phyloP scores from a whole-genome alignment of 2,329 filamentous ascomycete genomes.

The Geosmithia flava region DNA sequence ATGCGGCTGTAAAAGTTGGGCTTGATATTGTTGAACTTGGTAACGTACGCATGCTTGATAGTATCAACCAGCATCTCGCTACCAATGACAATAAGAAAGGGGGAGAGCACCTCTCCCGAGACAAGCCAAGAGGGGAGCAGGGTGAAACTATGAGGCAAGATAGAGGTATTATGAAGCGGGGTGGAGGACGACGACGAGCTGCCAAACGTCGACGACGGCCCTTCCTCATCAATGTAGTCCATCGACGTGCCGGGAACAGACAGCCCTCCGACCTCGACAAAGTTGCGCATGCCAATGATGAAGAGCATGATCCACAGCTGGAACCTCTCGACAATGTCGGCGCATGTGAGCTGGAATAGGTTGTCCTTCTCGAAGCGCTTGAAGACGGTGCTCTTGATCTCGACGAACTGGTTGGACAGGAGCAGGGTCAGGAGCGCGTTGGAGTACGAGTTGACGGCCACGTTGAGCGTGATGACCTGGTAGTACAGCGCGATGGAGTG shows the following conservation, averaged over 20 bases:
- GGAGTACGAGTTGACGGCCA: slow-evolving; percentile 96
- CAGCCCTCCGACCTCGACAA: slow-evolving; percentile 86
- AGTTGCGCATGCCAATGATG: slow-evolving; percentile 91
- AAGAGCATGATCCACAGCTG: slow-evolving; percentile 96
- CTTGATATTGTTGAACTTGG: slow-evolving; percentile 96
- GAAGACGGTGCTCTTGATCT: slow-evolving; percentile 97
- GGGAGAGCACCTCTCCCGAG: slow-evolving; percentile 78
- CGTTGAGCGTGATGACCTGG: slow-evolving; percentile 94
- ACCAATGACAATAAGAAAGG: slow-evolving; percentile 85
- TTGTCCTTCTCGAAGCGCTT: slow-evolving; percentile 99
- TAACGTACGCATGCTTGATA: slow-evolving; percentile 95
- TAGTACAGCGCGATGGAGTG: slow-evolving; percentile 89
- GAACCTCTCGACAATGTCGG: slow-evolving; percentile 92
- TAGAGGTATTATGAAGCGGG: slow-evolving; percentile 56
- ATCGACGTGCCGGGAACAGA: slow-evolving; percentile 45
- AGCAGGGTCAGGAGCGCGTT: slow-evolving; percentile 87
- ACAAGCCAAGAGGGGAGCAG: slow-evolving; percentile 67
- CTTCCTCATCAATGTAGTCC: slow-evolving; percentile 28
- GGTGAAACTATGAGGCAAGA: slow-evolving; percentile 83
- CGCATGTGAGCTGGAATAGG: slow-evolving; percentile 89
- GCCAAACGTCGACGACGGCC: neutral
- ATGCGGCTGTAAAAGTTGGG: slow-evolving; percentile 82
- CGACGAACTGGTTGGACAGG: slow-evolving; percentile 95
- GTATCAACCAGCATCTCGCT: slow-evolving; percentile 96
- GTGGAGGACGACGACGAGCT: slow-evolving; percentile 31